Conservation (phyloP, 2,329 filamentous ascomycete species). For the Fusarium tjaetaba region DNA sequence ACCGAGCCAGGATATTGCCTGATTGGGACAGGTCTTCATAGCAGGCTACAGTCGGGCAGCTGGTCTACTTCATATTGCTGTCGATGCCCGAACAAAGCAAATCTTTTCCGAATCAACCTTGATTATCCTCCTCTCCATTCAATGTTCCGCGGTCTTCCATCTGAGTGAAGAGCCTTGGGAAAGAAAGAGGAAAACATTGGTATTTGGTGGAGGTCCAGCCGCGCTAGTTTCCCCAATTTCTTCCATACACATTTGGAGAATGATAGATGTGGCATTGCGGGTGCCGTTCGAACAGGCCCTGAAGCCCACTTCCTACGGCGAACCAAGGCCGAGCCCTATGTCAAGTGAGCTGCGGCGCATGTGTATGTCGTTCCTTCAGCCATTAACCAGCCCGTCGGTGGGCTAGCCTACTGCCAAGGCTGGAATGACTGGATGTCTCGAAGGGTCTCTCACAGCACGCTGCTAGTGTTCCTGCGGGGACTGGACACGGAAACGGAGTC, state of each 20-base stretch:
- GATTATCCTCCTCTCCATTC: background rate
- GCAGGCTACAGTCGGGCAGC: slow-evolving; percentile 5
- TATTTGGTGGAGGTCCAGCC: slow-evolving; percentile 11
- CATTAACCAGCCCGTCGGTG: slow-evolving; percentile 32
- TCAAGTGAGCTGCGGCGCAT: slow-evolving; percentile 48
- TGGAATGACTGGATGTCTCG: slow-evolving; percentile 8
- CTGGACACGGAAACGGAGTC: slow-evolving; percentile 13
- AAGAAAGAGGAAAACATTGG: slow-evolving; percentile 6
- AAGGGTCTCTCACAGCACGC: slow-evolving; percentile 14
- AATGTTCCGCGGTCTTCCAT: slow-evolving; percentile 1
- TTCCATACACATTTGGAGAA: slow-evolving; percentile 34
- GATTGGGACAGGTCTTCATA: slow-evolving; percentile 3
- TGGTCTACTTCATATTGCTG: slow-evolving; percentile 2
- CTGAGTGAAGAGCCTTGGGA: background rate
- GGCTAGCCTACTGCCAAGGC: slow-evolving; percentile 21
- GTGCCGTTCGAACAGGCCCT: slow-evolving; percentile 35
- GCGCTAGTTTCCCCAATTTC: slow-evolving; percentile 23
- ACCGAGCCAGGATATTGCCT: slow-evolving; percentile 8
- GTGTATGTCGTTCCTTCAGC: slow-evolving; percentile 42
- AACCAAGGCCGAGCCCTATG: slow-evolving; percentile 39
- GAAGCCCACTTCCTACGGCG: slow-evolving; percentile 24
- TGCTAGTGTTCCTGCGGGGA: slow-evolving; percentile 17
- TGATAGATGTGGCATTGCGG: slow-evolving; percentile 42
- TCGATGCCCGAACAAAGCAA: slow-evolving; percentile 38
- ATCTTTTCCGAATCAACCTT: background rate